Base-by-base conservation (phyloP, 2,329 filamentous ascomycete genomes). In the Pseudopyricularia cyperi region DNA sequence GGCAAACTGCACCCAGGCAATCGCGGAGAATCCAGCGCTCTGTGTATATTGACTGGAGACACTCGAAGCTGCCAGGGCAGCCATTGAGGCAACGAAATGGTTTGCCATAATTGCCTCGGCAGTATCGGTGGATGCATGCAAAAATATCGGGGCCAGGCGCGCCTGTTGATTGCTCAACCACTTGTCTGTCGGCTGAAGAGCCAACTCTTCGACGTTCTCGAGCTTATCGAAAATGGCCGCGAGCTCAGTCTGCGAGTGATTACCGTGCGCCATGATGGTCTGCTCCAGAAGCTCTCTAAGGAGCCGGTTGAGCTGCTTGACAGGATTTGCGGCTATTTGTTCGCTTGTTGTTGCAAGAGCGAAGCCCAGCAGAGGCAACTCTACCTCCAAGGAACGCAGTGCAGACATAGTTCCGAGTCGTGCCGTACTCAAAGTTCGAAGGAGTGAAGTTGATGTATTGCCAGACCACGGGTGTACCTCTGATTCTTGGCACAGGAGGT, bases 1-100 rank as follows among this genome's bases (percentile, higher is more conserved):
- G 2, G 87, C 84, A 55, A 95, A 82, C 50, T 85, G 75, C 28
- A 89, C 74, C 80, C 90, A 93, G 5, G 86, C 83, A 22, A 84
- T 67, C 19, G 79, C 75, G 19, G 73, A 68, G 50, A 67, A 65
- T 2, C 60, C 57, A 15, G 57, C 55, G 57, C 48, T 63, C 58
- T n/a, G 52, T 55, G 2, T 59, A 57, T n/a, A 32, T 42, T 34
- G 30, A 14, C 39, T 53, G 54, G 1, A 59, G 56, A 48, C 60
- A 33, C 59, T 61, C 9, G 67, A 65, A 6, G 66, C 65, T 22
- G 68, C 63, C 24, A 78, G 60, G 2, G 72, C 72, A 11, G 71
- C 60, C 26, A 78, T 59, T 8, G 72, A 68, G 9, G 72, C 70
- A 30, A 72, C 55, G 30, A 81, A 63, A 59, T 76, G 68, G 15